Percentiles rank a stretch among this genome's conserved stretches.
Evolutionary conservation across 768 basidiomycete genomes (phyloP).

Genomic region (Dentipellis fragilis): DNA sequence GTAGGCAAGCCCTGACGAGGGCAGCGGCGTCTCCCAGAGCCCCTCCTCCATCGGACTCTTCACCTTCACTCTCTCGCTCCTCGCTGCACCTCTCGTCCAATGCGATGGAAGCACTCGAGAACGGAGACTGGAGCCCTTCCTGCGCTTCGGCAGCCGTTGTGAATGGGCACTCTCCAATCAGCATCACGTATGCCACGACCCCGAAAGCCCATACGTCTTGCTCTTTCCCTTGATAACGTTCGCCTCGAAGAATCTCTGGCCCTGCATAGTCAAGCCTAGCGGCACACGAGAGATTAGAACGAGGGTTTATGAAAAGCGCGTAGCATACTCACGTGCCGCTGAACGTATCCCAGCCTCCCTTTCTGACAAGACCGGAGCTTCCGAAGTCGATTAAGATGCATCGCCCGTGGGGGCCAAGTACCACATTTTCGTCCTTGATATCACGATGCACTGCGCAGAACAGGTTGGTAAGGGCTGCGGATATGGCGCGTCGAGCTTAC

Average conservation of each 20-base stretch:
- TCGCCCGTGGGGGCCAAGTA: conserved; percentile 68
- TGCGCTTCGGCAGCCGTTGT: conserved; percentile 87
- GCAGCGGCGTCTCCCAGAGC: conserved; percentile 76
- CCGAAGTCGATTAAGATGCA: conserved; percentile 97
- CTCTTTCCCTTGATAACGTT: conserved; percentile 90
- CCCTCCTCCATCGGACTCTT: conserved; percentile 77
- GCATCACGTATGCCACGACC: conserved; percentile 90
- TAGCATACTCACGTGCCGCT: conserved; percentile 72
- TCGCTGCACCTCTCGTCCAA: conserved; percentile 76
- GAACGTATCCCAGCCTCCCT: conserved; percentile 80
- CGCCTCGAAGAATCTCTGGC: conserved; percentile 92
- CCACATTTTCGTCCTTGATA: conserved; percentile 96
- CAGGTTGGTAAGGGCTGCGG: no score
- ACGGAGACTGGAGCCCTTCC: conserved; percentile 67
- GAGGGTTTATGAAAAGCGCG: conserved; percentile 3
- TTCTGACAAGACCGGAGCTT: conserved; percentile 78
- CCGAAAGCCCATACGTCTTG: conserved; percentile 99
- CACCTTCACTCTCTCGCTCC: conserved; percentile 60
- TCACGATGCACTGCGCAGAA: conserved; percentile 74
- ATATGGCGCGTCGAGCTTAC: conserved; percentile 31
- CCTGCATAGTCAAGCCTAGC: conserved; percentile 85
- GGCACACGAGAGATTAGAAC: conserved; percentile 9
- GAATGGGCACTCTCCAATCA: conserved; percentile 89
- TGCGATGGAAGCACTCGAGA: conserved; percentile 65
- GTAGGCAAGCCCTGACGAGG: conserved; percentile 77